phyloP scores from a whole-genome alignment of 306 rosid genomes.

The Lithocarpus polystachyus region DNA sequence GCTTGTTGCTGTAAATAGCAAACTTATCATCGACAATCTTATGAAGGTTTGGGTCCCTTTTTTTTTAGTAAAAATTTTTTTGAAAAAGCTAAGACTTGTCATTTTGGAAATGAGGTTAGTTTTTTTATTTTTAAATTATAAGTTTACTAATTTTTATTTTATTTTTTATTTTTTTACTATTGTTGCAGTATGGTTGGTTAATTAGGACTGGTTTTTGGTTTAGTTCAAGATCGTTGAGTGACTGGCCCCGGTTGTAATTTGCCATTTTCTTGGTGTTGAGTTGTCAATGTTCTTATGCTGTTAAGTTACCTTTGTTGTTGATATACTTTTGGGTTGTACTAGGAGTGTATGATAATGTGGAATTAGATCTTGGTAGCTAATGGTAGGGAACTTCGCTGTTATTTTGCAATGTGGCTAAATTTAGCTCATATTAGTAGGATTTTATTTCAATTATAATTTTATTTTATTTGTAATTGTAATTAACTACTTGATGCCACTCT shows the following conservation, averaged over 20 bases:
- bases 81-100: too few relatives aligned
- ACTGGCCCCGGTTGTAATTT: slow-evolving; percentile 50
- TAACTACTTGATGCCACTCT: too few relatives aligned
- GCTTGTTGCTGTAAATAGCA: slow-evolving; percentile 92
- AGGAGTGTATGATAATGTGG: not conserved
- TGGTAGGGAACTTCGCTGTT: not conserved
- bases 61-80: not conserved
- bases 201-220: slow-evolving; percentile 85
- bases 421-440: not conserved
- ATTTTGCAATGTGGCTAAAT: not conserved
- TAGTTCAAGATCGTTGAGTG: slow-evolving; percentile 77
- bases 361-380: not conserved
- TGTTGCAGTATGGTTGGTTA: slow-evolving; percentile 88
- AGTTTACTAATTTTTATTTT: not conserved
- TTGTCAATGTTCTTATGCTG: not conserved
- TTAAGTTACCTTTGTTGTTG: not conserved
- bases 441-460: not conserved
- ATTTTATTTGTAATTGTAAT: too few relatives aligned
- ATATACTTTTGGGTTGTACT: not conserved
- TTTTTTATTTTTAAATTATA: too few relatives aligned
- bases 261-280: not conserved
- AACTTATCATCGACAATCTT: slow-evolving; percentile 92
- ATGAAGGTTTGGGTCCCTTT: slow-evolving; percentile 69
- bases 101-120: too few relatives aligned
- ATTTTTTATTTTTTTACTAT: slow-evolving; percentile 4